phyloP scores from a whole-genome alignment of 2,329 filamentous ascomycete genomes.

The Dendryphion nanum region DNA sequence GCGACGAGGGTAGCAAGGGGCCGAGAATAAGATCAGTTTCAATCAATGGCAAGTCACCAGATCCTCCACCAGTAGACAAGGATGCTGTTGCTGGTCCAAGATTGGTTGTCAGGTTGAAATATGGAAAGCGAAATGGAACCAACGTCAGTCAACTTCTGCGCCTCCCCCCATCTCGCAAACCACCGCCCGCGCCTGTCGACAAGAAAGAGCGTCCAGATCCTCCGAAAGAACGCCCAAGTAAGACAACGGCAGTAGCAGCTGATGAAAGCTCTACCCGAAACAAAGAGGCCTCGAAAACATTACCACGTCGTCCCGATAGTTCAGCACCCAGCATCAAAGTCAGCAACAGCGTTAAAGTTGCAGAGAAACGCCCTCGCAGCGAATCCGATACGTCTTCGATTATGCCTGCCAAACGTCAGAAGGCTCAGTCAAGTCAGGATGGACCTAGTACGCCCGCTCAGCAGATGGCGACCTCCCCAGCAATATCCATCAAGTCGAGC shows the following conservation, averaged over 20 bases:
- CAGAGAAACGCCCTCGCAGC: constrained; percentile 35
- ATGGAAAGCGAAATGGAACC: constrained; percentile 49
- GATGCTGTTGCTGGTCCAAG: constrained; percentile 13
- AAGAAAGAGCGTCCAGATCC: constrained; percentile 27
- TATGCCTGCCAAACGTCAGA: constrained; percentile 32
- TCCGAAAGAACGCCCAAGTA: constrained; percentile 10
- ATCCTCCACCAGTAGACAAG: constrained; percentile 9
- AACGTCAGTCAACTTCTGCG: constrained; percentile 43
- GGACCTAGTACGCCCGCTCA: constrained; percentile 31
- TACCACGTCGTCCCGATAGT: constrained; percentile 21
- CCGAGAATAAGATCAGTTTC: constrained; percentile 25
- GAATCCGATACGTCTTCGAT: constrained; percentile 27
- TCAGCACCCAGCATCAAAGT: constrained; percentile 13
- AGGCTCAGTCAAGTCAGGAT: constrained; percentile 27
- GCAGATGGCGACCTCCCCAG: constrained; percentile 26
- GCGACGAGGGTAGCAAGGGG: constrained; percentile 19
- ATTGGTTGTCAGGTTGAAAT: constrained; percentile 52
- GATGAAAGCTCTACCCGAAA: constrained; percentile 20
- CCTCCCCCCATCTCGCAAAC: constrained; percentile 26
- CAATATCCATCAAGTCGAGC: constrained; percentile 26
- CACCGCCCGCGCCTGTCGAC: constrained; percentile 9
- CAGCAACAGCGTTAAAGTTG: constrained; percentile 12
- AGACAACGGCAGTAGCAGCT: constrained; percentile 1
- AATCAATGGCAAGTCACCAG: constrained; percentile 26
- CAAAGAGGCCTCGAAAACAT: constrained; percentile 27